Evolutionary conservation across 306 rosid species (phyloP).

Genomic region (Comarum palustre): DNA sequence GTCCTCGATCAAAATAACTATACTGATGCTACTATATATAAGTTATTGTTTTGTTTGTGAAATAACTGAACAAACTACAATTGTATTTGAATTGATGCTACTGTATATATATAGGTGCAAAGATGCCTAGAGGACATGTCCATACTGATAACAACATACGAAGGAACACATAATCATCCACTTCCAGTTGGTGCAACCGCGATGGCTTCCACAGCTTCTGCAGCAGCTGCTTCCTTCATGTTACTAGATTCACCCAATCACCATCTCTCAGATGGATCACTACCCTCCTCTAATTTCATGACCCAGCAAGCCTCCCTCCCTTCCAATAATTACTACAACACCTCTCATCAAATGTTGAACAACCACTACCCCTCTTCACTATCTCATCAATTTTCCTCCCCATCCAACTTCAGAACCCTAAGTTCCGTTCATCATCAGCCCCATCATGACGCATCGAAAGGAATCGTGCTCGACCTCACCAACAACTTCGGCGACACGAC

Average conservation of each 20-base stretch:
- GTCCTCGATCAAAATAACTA: too few relatives aligned
- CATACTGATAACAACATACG: constrained; percentile 86
- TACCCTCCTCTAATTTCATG: constrained; percentile 25
- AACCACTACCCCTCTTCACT: constrained; percentile 18
- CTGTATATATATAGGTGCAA: constrained; percentile 56
- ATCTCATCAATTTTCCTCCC: constrained; percentile 17
- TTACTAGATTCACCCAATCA: constrained; percentile 55
- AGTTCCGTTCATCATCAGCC: constrained; percentile 39
- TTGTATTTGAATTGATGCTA: neutral
- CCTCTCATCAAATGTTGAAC: constrained; percentile 29
- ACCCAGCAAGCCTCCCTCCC: constrained; percentile 34
- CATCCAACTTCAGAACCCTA: constrained; percentile 28
- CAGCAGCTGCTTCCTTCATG: constrained; percentile 61
- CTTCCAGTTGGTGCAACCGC: constrained; percentile 93
- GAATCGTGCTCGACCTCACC: constrained; percentile 65
- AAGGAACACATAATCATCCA: constrained; percentile 96
- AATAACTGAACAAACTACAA: neutral
- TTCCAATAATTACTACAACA: constrained; percentile 18
- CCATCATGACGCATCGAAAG: constrained; percentile 51
- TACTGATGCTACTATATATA: too few relatives aligned
- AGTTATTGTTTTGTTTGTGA: too few relatives aligned
- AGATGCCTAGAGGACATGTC: constrained; percentile 97
- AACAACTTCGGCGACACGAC: constrained; percentile 16
- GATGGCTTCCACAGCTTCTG: constrained; percentile 73
- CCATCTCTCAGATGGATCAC: constrained; percentile 24